Base-by-base conservation (phyloP, 768 basidiomycete species). In the Cystobasidium onofrii region DNA sequence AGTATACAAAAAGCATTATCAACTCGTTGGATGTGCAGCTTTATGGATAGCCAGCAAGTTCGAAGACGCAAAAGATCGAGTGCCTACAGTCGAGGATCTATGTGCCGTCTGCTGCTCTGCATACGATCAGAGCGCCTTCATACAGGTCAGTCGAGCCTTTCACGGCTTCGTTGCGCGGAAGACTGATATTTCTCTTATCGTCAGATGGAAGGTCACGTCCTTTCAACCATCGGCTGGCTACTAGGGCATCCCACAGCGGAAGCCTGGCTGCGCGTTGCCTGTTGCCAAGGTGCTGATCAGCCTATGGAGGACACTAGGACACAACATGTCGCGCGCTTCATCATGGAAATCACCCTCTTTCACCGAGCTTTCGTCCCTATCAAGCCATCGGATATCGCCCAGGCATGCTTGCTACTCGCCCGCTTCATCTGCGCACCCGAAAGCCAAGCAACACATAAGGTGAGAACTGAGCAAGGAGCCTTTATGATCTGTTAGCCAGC, bases 1-100 rank as follows among this genome's bases (percentile, higher is more conserved):
- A 76, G 96, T 99, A 75, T 97, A 92, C 83, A 92, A 92, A 84
- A 98, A 95, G 82, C 96, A 99, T 83, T 98, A 99, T 80, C 96
- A 99, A 79, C 90, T 99, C 73, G 95, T 98, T 72, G 96, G 96
- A 23, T 99, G 96, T 64, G 92, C 94, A 27, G 92, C 96, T 44
- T 86, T 99, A 15, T 99, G 96, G 96, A 97, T 98, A 77, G 96
- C 96, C 18, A 90, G 95, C 76, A 99, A 99, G 83, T 99, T 97
- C 78, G 96, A 99, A 83, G 96, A 99, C 80, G 90, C 93, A 27
- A 98, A 99, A 82, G 95, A 98, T 80, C 92, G 94, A 76, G 92
- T 98, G 17, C 96, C 96, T 13, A 91, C 92, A 0, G 90, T 97
- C 6, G 88, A 91, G 80, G 94, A 98, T 76, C 88, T 99, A 67